phyloP scores from a whole-genome alignment of 139 green algal genomes.

The Asterochloris sp. region DNA sequence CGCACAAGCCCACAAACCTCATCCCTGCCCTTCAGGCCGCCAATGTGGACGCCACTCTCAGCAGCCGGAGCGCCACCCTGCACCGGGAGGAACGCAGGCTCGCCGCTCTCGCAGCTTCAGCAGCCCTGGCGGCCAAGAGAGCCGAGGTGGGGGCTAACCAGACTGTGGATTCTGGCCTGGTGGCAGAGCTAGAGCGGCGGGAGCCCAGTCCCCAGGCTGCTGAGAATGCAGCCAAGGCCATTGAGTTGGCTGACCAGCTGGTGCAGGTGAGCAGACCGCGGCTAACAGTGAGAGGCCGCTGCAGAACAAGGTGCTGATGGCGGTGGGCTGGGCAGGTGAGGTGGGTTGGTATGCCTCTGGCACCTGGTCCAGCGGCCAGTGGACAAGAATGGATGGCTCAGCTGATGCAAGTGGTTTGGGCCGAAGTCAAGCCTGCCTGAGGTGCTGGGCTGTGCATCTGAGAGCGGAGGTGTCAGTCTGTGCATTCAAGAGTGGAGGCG shows the following conservation, averaged over 20 bases:
- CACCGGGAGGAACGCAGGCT: slow-evolving; percentile 4
- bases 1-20: neutral
- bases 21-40: slow-evolving; percentile 20
- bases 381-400: too few species aligned
- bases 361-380: too few species aligned
- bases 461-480: too few species aligned
- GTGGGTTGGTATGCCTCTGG: too few species aligned
- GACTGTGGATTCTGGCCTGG: neutral
- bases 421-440: too few species aligned
- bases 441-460: too few species aligned
- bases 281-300: neutral
- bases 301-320: too few species aligned
- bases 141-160: neutral
- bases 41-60: slow-evolving; percentile 32
- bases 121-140: neutral
- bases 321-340: too few species aligned
- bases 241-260: neutral
- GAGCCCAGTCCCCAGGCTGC: neutral
- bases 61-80: neutral
- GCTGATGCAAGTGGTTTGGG: too few species aligned
- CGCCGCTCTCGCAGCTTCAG: slow-evolving; percentile 4
- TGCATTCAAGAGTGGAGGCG: too few species aligned
- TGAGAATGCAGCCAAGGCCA: neutral
- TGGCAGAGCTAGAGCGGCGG: too few species aligned
- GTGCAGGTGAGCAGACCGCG: neutral